Evolutionary conservation across 2,329 filamentous ascomycete species (phyloP), one percentile per base, ranked within the genome.

Genomic region (Colletotrichum lini): DNA sequence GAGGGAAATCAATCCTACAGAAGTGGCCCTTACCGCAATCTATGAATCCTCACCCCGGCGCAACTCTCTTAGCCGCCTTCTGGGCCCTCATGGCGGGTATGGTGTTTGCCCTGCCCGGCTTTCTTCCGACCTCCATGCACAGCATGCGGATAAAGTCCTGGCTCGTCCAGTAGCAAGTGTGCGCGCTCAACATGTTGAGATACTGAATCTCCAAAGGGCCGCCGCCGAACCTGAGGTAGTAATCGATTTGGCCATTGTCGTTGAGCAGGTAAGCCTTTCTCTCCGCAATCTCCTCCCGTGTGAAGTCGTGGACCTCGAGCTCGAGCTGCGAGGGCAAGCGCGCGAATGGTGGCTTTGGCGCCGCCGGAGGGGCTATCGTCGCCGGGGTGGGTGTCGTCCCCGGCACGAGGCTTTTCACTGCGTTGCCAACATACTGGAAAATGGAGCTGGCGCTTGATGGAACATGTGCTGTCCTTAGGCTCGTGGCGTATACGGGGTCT

Each of bases 191-290:
- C 96, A 99, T 99, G 75, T 97, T 98, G 45, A 98, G 82, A 79
- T 99, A 99, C 82, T 98, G 95, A 30, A 98, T 95, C 81, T 98
- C 96, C 45, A 99, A 84, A 4, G 95, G 92, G 0, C 96, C 96
- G 2, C 94, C 93, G 0, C 94, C 93, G 9, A 94, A 95, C 59
- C 91, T 91, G 59, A 99, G 84, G 76, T 92, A 97, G 81, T 91
- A 99, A 80, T 99, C 96, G 50, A 99, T 92, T 82, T 99, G 96
- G 0, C 95, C 96, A 75, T 98, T 98, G 77, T 99, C 96, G 76
- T 99, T 99, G 4, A 99, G 88, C 9, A 98, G 81, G 72, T 91
- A 92, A 74, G 95, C 95, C 76, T 96, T 92, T 79, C 92, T 94
- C 83, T 98, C 96, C 0, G 95, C 96, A 64, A 97, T 89, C 77